Evolutionary conservation across 2,329 filamentous ascomycete genomes (phyloP).

Genomic region (Xylariaceae sp.): DNA sequence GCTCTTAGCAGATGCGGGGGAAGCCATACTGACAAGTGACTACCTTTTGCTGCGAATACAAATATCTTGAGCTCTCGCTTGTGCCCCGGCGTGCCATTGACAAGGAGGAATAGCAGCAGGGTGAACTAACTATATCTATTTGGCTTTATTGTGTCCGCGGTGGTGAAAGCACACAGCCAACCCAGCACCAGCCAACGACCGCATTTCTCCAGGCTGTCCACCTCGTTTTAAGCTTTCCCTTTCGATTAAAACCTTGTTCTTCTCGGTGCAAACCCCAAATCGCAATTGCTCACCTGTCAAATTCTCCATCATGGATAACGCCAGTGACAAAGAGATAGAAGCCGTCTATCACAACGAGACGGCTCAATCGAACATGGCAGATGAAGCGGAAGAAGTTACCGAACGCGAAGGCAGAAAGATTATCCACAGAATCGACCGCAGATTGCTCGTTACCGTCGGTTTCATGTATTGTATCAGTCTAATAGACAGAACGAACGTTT

Average conservation of each 20-base stretch:
- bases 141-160: too few species aligned
- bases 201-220: not conserved
- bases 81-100: too few species aligned
- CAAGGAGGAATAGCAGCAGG: too few species aligned
- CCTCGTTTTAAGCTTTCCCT: not conserved
- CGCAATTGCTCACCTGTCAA: not conserved
- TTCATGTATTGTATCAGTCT: constrained; percentile 68
- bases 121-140: too few species aligned
- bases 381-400: constrained; percentile 43
- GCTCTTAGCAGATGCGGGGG: constrained; percentile 13
- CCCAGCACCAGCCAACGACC: not conserved
- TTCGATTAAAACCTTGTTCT: not conserved
- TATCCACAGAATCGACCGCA: constrained; percentile 62
- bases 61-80: too few species aligned
- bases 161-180: too few species aligned
- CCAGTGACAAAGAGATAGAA: constrained; percentile 25
- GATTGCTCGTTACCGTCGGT: constrained; percentile 57
- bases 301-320: constrained; percentile 24
- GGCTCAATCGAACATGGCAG: constrained; percentile 17
- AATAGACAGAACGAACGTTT: constrained; percentile 75
- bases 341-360: constrained; percentile 24
- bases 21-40: not conserved
- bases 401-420: constrained; percentile 60
- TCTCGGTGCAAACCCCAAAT: not conserved
- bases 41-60: too few species aligned